These are phyloP conservation scores for Pichia phayaonensis DNA, from an alignment of 805 yeast species.

Conservation along the genomic window DNA sequence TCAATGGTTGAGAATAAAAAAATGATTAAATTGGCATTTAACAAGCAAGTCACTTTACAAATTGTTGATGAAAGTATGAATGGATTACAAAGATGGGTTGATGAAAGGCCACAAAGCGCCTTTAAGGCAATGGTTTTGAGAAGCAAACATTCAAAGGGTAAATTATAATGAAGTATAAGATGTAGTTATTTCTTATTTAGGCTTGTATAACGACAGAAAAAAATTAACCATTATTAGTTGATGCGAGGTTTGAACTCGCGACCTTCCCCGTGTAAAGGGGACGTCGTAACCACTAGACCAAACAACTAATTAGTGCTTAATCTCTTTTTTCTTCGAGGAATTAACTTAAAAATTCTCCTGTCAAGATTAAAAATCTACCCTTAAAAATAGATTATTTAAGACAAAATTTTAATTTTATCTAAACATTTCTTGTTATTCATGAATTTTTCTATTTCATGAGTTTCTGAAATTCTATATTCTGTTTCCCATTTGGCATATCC, in stretches of 20 bases:
- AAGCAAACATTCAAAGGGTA: slow-evolving; percentile 1
- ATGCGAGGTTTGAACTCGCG: slow-evolving; percentile 36
- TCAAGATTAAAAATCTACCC: too few relatives aligned
- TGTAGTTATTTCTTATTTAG: too few relatives aligned
- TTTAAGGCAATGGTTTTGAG: slow-evolving; percentile 9
- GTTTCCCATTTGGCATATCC: too few relatives aligned
- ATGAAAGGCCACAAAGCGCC: slow-evolving; percentile 65
- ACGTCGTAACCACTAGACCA: slow-evolving; percentile 37
- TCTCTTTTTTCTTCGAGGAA: too few relatives aligned
- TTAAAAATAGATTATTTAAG: too few relatives aligned
- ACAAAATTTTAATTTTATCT: too few relatives aligned
- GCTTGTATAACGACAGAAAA: slow-evolving; percentile 5
- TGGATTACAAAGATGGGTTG: slow-evolving; percentile 65
- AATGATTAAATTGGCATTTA: slow-evolving; percentile 30
- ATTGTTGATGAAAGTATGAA: slow-evolving; percentile 59
- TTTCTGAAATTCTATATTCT: too few relatives aligned
- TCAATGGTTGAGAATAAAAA: slow-evolving; percentile 40
- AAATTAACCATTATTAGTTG: slow-evolving; percentile 21
- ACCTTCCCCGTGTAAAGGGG: slow-evolving; percentile 36
- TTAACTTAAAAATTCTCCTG: too few relatives aligned
- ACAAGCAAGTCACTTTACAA: slow-evolving; percentile 35
- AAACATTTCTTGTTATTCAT: too few relatives aligned
- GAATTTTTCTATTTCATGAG: too few relatives aligned
- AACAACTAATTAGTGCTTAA: slow-evolving; percentile 30
- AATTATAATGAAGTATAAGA: not conserved